A percentile compares a stretch with the other conserved stretches of the same genome.
These are phyloP conservation scores for Talaromyces thailandensis DNA, from an alignment of 495 filamentous ascomycete species.

Conservation along the genomic window DNA sequence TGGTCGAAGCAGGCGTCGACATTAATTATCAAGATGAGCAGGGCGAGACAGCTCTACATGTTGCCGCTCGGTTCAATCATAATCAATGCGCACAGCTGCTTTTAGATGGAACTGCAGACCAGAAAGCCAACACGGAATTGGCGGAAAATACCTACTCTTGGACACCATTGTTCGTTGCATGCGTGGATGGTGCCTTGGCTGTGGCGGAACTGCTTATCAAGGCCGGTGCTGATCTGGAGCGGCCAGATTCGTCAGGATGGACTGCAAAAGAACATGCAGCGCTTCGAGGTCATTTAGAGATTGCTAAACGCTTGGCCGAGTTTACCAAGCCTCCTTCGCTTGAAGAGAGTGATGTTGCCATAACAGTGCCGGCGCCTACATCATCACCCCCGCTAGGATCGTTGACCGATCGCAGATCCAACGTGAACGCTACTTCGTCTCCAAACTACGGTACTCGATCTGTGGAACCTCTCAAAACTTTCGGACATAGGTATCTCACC, in stretches of 20 bases:
- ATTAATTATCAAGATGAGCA: constrained; percentile 89
- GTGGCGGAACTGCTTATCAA: constrained; percentile 71
- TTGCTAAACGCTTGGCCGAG: constrained; percentile 58
- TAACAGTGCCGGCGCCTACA: constrained; percentile 30
- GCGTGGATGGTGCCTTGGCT: constrained; percentile 71
- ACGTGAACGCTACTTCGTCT: constrained; percentile 22
- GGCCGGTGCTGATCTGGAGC: constrained; percentile 65
- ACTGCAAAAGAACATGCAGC: constrained; percentile 90
- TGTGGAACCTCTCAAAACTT: constrained; percentile 79
- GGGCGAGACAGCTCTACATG: constrained; percentile 88
- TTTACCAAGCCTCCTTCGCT: constrained; percentile 32
- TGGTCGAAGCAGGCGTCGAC: constrained; percentile 86
- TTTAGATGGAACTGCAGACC: constrained; percentile 55
- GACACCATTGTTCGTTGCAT: constrained; percentile 88
- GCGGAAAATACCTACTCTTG: constrained; percentile 80
- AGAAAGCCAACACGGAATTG: constrained; percentile 68
- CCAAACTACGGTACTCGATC: constrained; percentile 26
- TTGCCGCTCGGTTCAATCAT: constrained; percentile 85
- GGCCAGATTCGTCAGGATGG: constrained; percentile 82
- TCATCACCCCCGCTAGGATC: constrained; percentile 40
- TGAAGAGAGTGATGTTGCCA: constrained; percentile 24
- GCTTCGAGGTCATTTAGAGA: constrained; percentile 72
- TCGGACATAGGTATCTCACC: constrained; percentile 90
- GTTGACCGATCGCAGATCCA: constrained; percentile 44
- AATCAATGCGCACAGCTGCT: constrained; percentile 68